A percentile compares a stretch with the other conserved stretches of the same genome.
These are phyloP conservation scores for Geum urbanum DNA, from an alignment of 306 rosid genomes.

Conservation along the genomic window DNA sequence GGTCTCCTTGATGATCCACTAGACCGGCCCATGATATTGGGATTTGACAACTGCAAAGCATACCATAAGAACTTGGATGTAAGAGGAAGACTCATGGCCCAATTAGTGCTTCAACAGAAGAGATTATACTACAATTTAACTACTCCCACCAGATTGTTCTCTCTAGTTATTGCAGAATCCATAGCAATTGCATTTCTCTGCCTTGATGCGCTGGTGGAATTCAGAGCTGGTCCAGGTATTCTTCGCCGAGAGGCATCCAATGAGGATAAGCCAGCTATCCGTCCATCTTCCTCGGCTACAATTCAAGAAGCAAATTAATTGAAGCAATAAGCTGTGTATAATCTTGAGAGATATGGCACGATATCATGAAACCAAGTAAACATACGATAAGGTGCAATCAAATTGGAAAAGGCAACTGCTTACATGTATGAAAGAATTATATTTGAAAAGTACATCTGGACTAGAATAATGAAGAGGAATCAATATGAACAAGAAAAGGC, in stretches of 20 bases:
- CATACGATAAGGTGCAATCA: neutral
- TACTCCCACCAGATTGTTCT: constrained; percentile 35
- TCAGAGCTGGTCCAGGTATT: constrained; percentile 58
- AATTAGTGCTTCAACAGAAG: neutral
- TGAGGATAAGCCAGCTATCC: constrained; percentile 60
- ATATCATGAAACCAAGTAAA: constrained; percentile 12
- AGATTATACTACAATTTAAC: constrained; percentile 16
- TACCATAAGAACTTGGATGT: neutral
- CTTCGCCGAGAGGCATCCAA: constrained; percentile 73
- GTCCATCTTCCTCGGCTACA: constrained; percentile 69
- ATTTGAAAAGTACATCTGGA: too few species aligned
- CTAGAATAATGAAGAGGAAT: too few species aligned
- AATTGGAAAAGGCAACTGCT: neutral
- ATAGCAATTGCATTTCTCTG: constrained; percentile 40
- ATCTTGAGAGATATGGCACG: neutral
- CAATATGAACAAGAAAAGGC: neutral
- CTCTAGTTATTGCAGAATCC: constrained; percentile 35
- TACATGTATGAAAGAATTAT: neutral
- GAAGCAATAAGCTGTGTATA: constrained; percentile 1
- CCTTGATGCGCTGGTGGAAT: constrained; percentile 45
- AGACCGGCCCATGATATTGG: constrained; percentile 62
- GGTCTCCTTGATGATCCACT: constrained; percentile 86
- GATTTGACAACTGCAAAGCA: constrained; percentile 49
- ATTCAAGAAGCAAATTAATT: constrained; percentile 14
- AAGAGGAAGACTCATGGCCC: neutral